Percentiles rank a stretch among this genome's conserved stretches.
Conservation (phyloP, 495 filamentous ascomycete genomes). For the Xylaria flabelliformis region DNA sequence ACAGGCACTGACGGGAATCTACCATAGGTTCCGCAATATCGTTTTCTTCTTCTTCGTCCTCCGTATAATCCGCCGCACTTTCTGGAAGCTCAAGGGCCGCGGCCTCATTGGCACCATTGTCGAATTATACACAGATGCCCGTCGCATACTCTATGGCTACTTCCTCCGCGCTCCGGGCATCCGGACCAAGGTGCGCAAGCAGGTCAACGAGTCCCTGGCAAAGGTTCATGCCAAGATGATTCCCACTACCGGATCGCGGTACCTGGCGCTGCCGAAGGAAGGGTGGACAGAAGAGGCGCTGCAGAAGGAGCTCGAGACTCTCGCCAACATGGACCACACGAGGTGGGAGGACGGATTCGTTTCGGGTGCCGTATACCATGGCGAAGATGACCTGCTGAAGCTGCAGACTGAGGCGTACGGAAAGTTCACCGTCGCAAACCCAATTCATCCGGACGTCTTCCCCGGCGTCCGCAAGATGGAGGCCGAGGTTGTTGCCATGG, state of each 20-base stretch:
- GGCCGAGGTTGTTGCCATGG: slow-evolving; percentile 97
- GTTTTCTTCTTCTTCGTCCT: slow-evolving; percentile 90
- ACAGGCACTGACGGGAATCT: background rate
- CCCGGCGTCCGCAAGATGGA: slow-evolving; percentile 99
- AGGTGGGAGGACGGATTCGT: slow-evolving; percentile 96
- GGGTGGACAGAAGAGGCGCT: slow-evolving; percentile 84
- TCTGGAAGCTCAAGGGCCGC: slow-evolving; percentile 85
- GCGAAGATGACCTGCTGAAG: slow-evolving; percentile 80
- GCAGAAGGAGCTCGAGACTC: slow-evolving; percentile 75
- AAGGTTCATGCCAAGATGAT: slow-evolving; percentile 86
- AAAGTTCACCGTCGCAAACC: slow-evolving; percentile 94
- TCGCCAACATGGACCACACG: slow-evolving; percentile 89
- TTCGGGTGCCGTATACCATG: slow-evolving; percentile 95
- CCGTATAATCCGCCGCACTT: slow-evolving; percentile 80
- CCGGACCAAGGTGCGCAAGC: slow-evolving; percentile 77
- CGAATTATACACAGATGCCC: slow-evolving; percentile 71
- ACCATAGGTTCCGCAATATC: slow-evolving; percentile 76
- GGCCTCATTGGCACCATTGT: slow-evolving; percentile 80
- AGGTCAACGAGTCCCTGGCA: slow-evolving; percentile 74
- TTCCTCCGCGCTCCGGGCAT: slow-evolving; percentile 88
- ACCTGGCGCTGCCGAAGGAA: slow-evolving; percentile 80
- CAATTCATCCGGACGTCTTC: slow-evolving; percentile 99
- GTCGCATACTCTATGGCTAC: slow-evolving; percentile 77
- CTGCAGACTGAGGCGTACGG: slow-evolving; percentile 92
- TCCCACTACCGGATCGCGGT: slow-evolving; percentile 72